Evolutionary conservation across 345 rosid species (phyloP), one percentile per base, ranked within the genome.

Genomic region (Rhodomyrtus tomentosa): DNA sequence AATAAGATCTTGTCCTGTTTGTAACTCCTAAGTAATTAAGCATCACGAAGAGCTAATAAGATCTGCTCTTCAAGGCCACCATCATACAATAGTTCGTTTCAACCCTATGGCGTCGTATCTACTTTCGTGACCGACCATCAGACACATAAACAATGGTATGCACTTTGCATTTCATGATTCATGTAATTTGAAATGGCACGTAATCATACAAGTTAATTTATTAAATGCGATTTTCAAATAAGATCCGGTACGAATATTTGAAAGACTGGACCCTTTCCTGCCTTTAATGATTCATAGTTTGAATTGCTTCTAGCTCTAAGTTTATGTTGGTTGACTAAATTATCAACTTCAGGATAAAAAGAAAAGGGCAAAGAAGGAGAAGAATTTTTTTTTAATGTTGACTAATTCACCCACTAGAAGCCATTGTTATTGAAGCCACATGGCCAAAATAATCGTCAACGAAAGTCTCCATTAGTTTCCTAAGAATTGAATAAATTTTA

Each of bases 351-450:
- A 18, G 18, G 25, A 8, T 7, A 1, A 4, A 32, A 18, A 20
- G 0, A 14, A 15, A 3, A 62, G 3, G 7, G 10, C 4, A 25
- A 6, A 55, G 0, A 7, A 20, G 10, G 4, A 5, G 3, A 12
- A 8, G 20, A 12, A 32, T 2, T 10, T 10, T 10, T 8, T 8
- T 68, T 68, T 40, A 1, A 29, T 18, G 20, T 62, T 20, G 24
- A 52, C 8, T 20, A 1, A 32, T 62, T 29, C 42, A 32, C 12
- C 22, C 12, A 0, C 1, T 9, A 32, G 11, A 7, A 62, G 40
- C 74, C 42, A 16, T 32, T 12, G 2, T 2, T 36, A 42, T 68
- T 18, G 76, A 1, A 8, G 45, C 20, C 6, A 0, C 76, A 1
- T 3, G 2, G 32, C 16, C 7, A 7, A 25, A n/a, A 32, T 7